Evolutionary conservation across 768 basidiomycete species (phyloP).

Genomic region (Agaricus subrufescens): DNA sequence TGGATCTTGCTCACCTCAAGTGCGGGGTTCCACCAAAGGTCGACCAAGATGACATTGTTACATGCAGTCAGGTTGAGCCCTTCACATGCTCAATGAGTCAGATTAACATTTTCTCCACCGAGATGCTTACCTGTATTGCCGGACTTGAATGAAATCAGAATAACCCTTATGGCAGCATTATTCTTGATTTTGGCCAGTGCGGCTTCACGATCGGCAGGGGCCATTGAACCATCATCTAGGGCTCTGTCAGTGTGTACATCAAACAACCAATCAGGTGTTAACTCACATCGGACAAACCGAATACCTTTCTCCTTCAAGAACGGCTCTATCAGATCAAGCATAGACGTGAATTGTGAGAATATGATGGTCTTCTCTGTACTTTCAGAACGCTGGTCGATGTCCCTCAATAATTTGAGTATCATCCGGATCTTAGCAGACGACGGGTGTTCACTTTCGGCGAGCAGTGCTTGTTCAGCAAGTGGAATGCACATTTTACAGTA

Average conservation of each 20-base stretch:
- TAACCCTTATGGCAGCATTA: constrained; percentile 57
- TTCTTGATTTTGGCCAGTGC: constrained; percentile 70
- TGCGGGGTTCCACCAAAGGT: constrained; percentile 95
- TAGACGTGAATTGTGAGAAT: constrained; percentile 88
- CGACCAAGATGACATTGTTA: constrained; percentile 90
- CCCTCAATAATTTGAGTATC: constrained; percentile 65
- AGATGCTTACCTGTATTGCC: constrained; percentile 74
- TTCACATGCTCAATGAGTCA: constrained; percentile 18
- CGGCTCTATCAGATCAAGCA: constrained; percentile 83
- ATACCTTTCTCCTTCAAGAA: constrained; percentile 70
- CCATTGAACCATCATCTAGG: constrained; percentile 88
- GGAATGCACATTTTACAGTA: constrained; percentile 60
- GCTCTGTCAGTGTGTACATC: background rate
- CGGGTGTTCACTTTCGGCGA: constrained; percentile 51
- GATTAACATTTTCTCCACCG: constrained; percentile 1
- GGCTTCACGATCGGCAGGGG: constrained; percentile 67
- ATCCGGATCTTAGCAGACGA: constrained; percentile 86
- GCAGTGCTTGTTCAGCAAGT: constrained; percentile 42
- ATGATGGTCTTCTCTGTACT: constrained; percentile 89
- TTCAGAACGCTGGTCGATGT: constrained; percentile 55
- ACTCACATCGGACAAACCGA: constrained; percentile 83
- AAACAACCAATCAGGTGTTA: background rate
- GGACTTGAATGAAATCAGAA: constrained; percentile 95
- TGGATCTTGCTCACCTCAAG: constrained; percentile 51
- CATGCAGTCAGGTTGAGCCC: constrained; percentile 90